These are phyloP conservation scores for Ceratocystiopsis sp. DNA, from an alignment of 2,329 filamentous ascomycete genomes.

Conservation along the genomic window DNA sequence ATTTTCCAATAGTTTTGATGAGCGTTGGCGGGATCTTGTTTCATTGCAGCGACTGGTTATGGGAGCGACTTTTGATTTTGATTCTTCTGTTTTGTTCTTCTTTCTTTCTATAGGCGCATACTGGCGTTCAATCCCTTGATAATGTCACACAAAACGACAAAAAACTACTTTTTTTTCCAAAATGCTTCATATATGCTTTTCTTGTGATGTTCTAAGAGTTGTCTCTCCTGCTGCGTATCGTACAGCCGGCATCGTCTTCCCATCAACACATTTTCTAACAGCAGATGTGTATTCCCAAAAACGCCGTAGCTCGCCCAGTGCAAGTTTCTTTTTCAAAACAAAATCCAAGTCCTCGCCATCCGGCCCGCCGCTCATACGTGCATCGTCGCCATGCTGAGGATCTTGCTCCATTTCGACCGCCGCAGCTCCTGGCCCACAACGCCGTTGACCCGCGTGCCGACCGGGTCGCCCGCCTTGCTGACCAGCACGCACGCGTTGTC, in stretches of 20 bases:
- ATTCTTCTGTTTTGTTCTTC: neutral
- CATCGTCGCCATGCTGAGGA: conserved; percentile 78
- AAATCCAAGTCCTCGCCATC: no score
- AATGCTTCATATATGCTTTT: no score
- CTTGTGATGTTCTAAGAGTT: no score
- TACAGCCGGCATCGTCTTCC: no score
- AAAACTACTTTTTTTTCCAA: no score
- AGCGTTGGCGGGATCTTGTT: neutral
- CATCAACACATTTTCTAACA: no score
- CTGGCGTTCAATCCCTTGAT: neutral
- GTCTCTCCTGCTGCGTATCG: no score
- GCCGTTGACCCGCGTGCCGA: conserved; percentile 81
- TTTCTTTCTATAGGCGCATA: neutral
- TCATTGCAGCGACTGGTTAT: neutral
- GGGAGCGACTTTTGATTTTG: neutral
- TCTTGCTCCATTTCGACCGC: conserved; percentile 95
- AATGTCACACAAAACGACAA: neutral
- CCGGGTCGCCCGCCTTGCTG: conserved; percentile 91
- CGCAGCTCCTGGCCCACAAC: conserved; percentile 81
- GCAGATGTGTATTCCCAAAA: no score
- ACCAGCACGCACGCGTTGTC: conserved; percentile 97
- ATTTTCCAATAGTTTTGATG: conserved; percentile 45
- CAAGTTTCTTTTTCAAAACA: no score
- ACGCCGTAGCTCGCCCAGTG: neutral
- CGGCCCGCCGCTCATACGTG: conserved; percentile 18